Base-by-base conservation (phyloP, 2,329 filamentous ascomycete species). In the Phyllosticta citriasiana region DNA sequence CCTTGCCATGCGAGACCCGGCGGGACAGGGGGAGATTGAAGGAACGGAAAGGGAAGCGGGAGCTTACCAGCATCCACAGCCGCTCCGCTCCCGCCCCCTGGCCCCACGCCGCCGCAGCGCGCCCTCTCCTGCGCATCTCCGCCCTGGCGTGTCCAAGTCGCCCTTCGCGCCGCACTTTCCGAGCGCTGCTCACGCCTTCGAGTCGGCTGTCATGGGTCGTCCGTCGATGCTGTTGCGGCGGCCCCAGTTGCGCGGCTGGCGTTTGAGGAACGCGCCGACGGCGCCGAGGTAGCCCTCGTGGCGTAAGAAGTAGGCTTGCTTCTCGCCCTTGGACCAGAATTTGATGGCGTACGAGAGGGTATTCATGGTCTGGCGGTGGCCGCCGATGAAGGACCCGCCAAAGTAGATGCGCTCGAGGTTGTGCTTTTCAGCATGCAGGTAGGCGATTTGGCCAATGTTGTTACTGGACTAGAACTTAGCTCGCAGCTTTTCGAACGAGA, bases 401-500 rank as follows among this genome's bases (percentile, higher is more conserved):
- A 99, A 99, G 78, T 99, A 99, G 64, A 99, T 97, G 70, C 93
- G 86, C 65, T 89, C 88, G 26, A 97, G 80, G 54, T 88, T 84
- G 76, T 99, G 93, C 71, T 96, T 94, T 73, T 97, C 92, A 5
- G 91, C 94, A 72, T 97, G 94, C n/a, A 99, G 80, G 73, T 94
- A 97, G 53, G 94, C 91, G 68, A 99, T 96, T 77, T 99, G 94
- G 16, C 94, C 94, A 65, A 97, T 97, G 76, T 97, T 97, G 79
- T 97, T 97, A 73, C 88, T 93, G 67, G 33, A 19, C 5, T 30
- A 2, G 56, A 5, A 75, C 72, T 54, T 30, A 57, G 2, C 33
- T 14, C 14, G 19, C 26, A 50, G 14, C 19, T 2, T 57, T 10
- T 8, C 2, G 7, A 4, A 6, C 19, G 25, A 22, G 33, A 16